A percentile compares a stretch with the other conserved stretches of the same genome.
Evolutionary conservation across 176 grass and related monocot species (phyloP).

Genomic region (Chloris gayana): DNA sequence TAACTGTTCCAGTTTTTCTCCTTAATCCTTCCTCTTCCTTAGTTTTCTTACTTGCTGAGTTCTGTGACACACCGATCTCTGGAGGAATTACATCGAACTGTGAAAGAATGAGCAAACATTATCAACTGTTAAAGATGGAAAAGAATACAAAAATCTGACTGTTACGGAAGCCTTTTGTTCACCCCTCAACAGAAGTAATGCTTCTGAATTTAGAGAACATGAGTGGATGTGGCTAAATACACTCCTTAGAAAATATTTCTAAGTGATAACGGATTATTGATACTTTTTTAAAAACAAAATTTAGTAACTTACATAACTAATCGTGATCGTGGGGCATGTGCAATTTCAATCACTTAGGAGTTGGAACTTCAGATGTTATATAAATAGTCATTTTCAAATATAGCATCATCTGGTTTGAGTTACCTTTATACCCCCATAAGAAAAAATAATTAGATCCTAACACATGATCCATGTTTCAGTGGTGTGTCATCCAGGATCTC

Average conservation of each 20-base stretch:
- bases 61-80: slow-evolving; percentile 69
- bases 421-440: neutral
- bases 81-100: slow-evolving; percentile 96
- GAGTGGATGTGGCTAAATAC: neutral
- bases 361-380: neutral
- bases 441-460: slow-evolving; percentile 17
- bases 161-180: neutral
- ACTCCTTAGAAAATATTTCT: neutral
- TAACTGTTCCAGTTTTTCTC: slow-evolving; percentile 67
- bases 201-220: slow-evolving; percentile 5
- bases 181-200: neutral
- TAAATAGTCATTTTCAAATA: neutral
- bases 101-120: slow-evolving; percentile 15
- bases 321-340: neutral
- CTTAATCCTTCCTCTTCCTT: slow-evolving; percentile 70
- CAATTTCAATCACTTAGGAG: slow-evolving; percentile 3
- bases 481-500: slow-evolving; percentile 3
- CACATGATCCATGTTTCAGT: neutral
- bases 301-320: slow-evolving; percentile 4
- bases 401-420: neutral
- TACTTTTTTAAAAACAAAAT: slow-evolving; percentile 24
- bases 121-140: slow-evolving; percentile 1
- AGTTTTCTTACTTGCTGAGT: slow-evolving; percentile 58
- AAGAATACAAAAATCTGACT: slow-evolving; percentile 2
- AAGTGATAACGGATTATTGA: neutral